Evolutionary conservation across 2,329 filamentous ascomycete species (phyloP), one percentile per base, ranked within the genome.

Genomic region (Neodidymelliopsis sp.): DNA sequence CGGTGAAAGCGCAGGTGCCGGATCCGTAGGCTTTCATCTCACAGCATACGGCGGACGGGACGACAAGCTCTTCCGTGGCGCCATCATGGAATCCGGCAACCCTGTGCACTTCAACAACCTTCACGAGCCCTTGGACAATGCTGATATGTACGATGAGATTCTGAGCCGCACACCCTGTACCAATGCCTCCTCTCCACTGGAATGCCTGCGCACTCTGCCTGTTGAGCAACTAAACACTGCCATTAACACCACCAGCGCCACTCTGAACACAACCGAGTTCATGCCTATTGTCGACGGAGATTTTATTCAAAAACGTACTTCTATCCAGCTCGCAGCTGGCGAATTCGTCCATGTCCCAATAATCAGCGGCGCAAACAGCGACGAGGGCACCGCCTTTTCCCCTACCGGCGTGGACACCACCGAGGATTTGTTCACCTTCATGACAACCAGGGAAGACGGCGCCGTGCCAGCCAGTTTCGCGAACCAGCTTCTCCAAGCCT

Each of bases 281-380:
- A 73, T 69, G 39, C 77, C 78, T 1, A 69, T 77, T 8, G 62
- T 84, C 23, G 84, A 87, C 56, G 79, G 80, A 1, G 81, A 85
- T 58, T 77, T 86, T 40, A 73, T 87, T 13, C 71, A 73, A 8
- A 76, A 77, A 6, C 80, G 77, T 53, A 79, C 78, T 2, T 81
- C 80, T 8, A 66, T 77, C 6, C 82, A 86, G 56, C 72, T 89
- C 5, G 70, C 74, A 1, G 66, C 77, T 4, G 85, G 84, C 35
- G 77, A 79, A 13, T 88, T 88, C 55, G 81, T 87, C 46, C 78
- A 83, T 41, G 83, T 89, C 0, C 84, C 85, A 1, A 79, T 88
- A 29, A 75, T 90, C 6, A 74, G 79, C 24, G 86, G 87, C 6
- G 80, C 79, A 25, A 89, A 88, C 66, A 80, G 80, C 1, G 86